These are phyloP conservation scores for Didymella pinodella DNA, from an alignment of 2,329 filamentous ascomycete species.

Conservation along the genomic window DNA sequence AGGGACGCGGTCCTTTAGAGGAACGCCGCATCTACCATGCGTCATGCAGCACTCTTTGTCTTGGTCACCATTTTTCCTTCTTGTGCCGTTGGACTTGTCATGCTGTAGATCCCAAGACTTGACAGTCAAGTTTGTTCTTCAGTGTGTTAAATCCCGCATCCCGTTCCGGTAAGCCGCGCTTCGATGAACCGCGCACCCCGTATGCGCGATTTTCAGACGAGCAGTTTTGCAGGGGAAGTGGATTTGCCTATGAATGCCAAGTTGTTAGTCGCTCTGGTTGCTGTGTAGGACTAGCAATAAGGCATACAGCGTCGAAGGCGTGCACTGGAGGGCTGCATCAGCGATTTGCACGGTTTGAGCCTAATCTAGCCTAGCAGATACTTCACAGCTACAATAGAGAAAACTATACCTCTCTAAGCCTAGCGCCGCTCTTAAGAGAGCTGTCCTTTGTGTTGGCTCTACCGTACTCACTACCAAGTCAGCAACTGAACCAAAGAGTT, in stretches of 20 bases:
- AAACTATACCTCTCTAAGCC: too few relatives aligned
- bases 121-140: not conserved
- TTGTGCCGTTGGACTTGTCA: not conserved
- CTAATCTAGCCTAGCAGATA: too few relatives aligned
- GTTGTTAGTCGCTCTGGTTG: not conserved
- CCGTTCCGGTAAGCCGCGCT: constrained; percentile 6
- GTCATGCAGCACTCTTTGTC: not conserved
- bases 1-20: not conserved
- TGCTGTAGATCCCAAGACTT: constrained; percentile 3
- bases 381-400: too few relatives aligned
- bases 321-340: not conserved
- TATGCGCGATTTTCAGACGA: constrained; percentile 4
- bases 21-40: not conserved
- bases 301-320: not conserved
- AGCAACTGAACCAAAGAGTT: too few relatives aligned
- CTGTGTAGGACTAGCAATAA: not conserved
- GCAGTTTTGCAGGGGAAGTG: not conserved
- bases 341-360: too few relatives aligned
- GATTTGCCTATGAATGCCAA: not conserved
- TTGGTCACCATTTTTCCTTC: not conserved
- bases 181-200: not conserved
- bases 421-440: too few relatives aligned
- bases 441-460: too few relatives aligned
- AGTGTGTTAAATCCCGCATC: constrained; percentile 9
- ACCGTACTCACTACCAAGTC: too few relatives aligned